Evolutionary conservation across 2,329 filamentous ascomycete species (phyloP), one percentile per base, ranked within the genome.

Genomic region (Trichothecium roseum): DNA sequence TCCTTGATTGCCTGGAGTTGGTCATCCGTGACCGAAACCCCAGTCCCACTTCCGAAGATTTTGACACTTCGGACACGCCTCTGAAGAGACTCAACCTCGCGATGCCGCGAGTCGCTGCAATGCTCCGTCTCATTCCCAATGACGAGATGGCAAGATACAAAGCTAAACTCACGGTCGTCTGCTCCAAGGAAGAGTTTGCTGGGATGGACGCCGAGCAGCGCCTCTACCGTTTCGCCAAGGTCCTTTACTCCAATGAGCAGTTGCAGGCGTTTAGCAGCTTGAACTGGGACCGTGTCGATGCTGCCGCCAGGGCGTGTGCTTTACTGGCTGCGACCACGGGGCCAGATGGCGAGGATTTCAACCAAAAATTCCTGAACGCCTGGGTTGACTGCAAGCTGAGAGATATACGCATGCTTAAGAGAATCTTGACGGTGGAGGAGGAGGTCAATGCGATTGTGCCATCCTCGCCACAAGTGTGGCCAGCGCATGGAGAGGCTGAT

Each of bases 171-270:
- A 12, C 37, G 26, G 24, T 32, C 3, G 34, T 47, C 16, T 44
- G 41, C 30, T 37, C 37, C 14, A 37, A 46, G 4, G 33, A 34
- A 8, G 18, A 28, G 2, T 28, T 43, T 5, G 34, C 37, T 13
- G 32, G 38, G 7, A 40, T 48, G 36, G 28, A 38, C 15, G 51
- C 46, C 39, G 13, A 33, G 9, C 40, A 47, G 20, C 46, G 50
- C 4, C 42, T 52, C 3, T 24, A 20, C 2, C 45, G 37, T 14
- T 41, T 58, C 20, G 40, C 44, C 10, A 42, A 38, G 12, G 47
- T 57, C 14, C 36, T 52, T 5, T 54, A 46, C 14, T 17, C 52
- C 5, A 36, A 40, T 4, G 55, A 59, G 34, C 55, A 59, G 40
- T 31, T 46, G 24, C 37, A 28, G 7, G 46, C 47, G 4, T 37